Conservation (phyloP, 192 early-diverging fungal species). For the Umbelopsis sp. region DNA sequence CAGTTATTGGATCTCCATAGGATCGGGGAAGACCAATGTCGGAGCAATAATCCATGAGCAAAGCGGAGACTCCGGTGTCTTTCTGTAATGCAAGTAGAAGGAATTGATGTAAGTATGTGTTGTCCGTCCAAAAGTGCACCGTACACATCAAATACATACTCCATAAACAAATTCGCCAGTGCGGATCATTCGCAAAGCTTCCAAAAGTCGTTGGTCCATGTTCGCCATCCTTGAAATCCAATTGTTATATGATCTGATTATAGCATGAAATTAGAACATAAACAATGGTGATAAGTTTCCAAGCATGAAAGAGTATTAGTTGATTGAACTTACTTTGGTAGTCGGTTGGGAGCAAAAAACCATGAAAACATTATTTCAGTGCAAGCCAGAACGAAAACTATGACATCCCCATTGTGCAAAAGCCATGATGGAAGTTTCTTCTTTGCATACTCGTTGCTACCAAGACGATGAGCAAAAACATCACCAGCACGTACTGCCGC, state of each 20-base stretch:
- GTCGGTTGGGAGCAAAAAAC: slow-evolving; percentile 52
- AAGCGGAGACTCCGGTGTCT: slow-evolving; percentile 16
- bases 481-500: slow-evolving; percentile 54
- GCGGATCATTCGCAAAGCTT: slow-evolving; percentile 46
- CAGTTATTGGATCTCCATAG: slow-evolving; percentile 39
- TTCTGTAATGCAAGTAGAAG: background rate
- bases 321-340: slow-evolving; percentile 46
- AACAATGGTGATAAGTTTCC: background rate
- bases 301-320: background rate
- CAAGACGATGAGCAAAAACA: slow-evolving; percentile 46
- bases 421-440: slow-evolving; percentile 46
- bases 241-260: slow-evolving; percentile 50
- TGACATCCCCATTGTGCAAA: slow-evolving; percentile 45
- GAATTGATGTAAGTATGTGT: background rate
- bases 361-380: slow-evolving; percentile 67
- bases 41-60: slow-evolving; percentile 21
- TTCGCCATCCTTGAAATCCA: slow-evolving; percentile 62
- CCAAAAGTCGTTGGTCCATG: slow-evolving; percentile 57
- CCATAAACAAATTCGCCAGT: slow-evolving; percentile 41
- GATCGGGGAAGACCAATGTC: slow-evolving; percentile 31
- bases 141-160: background rate
- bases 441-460: slow-evolving; percentile 32
- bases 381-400: slow-evolving; percentile 52
- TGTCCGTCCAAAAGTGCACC: background rate
- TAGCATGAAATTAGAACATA: background rate